A percentile compares a stretch with the other conserved stretches of the same genome.
phyloP scores from a whole-genome alignment of 805 yeast genomes.

The Wickerhamiella musiphila region DNA sequence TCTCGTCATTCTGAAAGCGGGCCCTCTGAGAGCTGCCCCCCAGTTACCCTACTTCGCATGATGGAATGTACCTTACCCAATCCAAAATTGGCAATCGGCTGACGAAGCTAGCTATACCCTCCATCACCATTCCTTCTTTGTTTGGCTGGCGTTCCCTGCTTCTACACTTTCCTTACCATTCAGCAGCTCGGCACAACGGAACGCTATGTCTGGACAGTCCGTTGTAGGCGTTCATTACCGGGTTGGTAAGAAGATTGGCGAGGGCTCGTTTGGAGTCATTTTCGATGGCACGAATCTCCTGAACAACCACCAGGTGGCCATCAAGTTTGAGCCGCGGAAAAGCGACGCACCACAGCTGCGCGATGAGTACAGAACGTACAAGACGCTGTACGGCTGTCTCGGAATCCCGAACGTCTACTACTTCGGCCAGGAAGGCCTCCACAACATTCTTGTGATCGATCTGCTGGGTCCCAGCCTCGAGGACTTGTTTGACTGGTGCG shows the following conservation, averaged over 20 bases:
- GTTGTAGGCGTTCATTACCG: slow-evolving; percentile 91
- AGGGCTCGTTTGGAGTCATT: slow-evolving; percentile 94
- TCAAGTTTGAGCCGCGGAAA: slow-evolving; percentile 87
- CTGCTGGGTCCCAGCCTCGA: slow-evolving; percentile 89
- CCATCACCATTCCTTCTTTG: no score
- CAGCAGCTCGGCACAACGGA: slow-evolving; percentile 19
- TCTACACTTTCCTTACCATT: neutral
- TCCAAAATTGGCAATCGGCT: no score
- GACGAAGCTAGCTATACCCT: no score
- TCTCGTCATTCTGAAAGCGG: no score
- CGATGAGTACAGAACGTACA: slow-evolving; percentile 93
- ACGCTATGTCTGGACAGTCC: slow-evolving; percentile 14
- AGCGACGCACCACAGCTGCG: slow-evolving; percentile 94
- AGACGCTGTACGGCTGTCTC: slow-evolving; percentile 57
- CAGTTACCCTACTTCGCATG: no score
- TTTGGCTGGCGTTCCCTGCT: no score
- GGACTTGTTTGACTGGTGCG: slow-evolving; percentile 97
- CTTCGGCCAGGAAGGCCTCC: slow-evolving; percentile 96
- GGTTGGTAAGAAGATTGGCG: slow-evolving; percentile 95
- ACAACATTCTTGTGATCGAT: slow-evolving; percentile 86
- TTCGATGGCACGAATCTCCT: slow-evolving; percentile 90
- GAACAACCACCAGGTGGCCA: slow-evolving; percentile 86
- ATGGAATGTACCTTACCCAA: no score
- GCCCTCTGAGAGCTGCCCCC: no score
- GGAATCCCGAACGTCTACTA: slow-evolving; percentile 96